Evolutionary conservation across 257 asterid species (phyloP).

Genomic region (Handroanthus guayacan): DNA sequence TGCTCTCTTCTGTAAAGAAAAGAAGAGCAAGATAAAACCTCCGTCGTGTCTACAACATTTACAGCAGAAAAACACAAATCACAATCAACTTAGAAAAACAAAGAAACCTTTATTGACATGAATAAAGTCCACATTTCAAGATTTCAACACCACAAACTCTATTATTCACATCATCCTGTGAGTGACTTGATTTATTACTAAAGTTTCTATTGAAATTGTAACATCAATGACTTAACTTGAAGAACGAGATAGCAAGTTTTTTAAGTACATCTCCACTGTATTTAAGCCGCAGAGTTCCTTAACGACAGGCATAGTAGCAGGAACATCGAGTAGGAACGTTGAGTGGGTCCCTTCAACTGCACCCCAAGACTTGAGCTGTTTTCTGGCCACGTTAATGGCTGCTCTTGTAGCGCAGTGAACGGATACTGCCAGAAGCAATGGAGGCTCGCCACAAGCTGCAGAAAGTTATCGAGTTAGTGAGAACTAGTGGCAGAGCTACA

Average conservation of each 20-base stretch:
- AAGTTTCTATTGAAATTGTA: too few species aligned
- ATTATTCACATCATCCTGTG: neutral
- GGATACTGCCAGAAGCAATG: conserved; percentile 74
- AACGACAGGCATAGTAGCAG: conserved; percentile 75
- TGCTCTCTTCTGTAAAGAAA: too few species aligned
- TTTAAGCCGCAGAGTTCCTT: conserved; percentile 71
- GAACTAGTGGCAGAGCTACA: too few species aligned
- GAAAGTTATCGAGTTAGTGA: neutral
- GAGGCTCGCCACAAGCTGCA: conserved; percentile 90
- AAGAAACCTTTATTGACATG: neutral
- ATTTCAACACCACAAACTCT: neutral
- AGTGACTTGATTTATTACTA: too few species aligned
- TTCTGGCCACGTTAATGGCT: conserved; percentile 72
- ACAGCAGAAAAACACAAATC: neutral
- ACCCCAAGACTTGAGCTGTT: conserved; percentile 62
- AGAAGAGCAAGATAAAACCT: too few species aligned
- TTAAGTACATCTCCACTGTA: conserved; percentile 54
- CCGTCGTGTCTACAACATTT: neutral
- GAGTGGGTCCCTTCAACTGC: conserved; percentile 46
- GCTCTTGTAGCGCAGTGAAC: conserved; percentile 80
- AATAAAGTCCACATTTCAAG: neutral
- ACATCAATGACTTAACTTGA: too few species aligned
- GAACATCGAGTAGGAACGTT: conserved; percentile 61
- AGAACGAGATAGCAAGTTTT: conserved; percentile 33
- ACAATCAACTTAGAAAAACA: too few species aligned